Base-by-base conservation (phyloP, 2,329 filamentous ascomycete genomes). In the Leptographium procerum region DNA sequence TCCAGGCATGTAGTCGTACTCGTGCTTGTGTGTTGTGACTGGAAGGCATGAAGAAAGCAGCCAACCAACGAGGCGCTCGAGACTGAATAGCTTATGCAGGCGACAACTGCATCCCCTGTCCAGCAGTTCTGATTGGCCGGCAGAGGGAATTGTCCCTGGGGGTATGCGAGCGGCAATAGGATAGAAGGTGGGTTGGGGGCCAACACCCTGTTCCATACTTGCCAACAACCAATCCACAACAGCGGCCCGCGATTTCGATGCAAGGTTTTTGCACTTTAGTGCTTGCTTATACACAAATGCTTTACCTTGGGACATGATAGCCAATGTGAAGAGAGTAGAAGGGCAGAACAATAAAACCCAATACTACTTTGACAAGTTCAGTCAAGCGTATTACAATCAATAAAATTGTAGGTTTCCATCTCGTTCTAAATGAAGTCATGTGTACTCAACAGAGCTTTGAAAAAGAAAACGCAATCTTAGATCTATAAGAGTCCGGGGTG, bases 41-140 rank as follows among this genome's bases (percentile, higher is more conserved):
- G 28, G n/a, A 52, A 52, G 28, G 13, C 50, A n/a, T 52, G 26
- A 28, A 52, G 31, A 51, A 14, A 52, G 13, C 14, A 22, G n/a
- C 22, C 19, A 52, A 13, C 31, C 51, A 36, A 52, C 31, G 51
- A 52, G 31, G 31, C 24, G 31, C n/a, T n/a, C n/a, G 13, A 52
- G 51, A 52, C 31, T 31, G 13, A 4, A 31, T 24, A 36, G 51
- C 50, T 34, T 52, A 52, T 52, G 50, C 29, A 22, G 29, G 50
- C 51, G 51, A 34, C n/a, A 24, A 33, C 31, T 31, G n/a, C 10
- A 34, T 26, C 28, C 50, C 51, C 19, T 52, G 50, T 11, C 51
- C n/a, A 14, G 34, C 16, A 2, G 19, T 11, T 16, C 40, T 58
- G 43, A 59, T 61, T 61, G 60, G 57, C 31, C 24, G n/a, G 22